These are phyloP conservation scores for Mycena filopes DNA, from an alignment of 768 basidiomycete genomes.

Conservation along the genomic window DNA sequence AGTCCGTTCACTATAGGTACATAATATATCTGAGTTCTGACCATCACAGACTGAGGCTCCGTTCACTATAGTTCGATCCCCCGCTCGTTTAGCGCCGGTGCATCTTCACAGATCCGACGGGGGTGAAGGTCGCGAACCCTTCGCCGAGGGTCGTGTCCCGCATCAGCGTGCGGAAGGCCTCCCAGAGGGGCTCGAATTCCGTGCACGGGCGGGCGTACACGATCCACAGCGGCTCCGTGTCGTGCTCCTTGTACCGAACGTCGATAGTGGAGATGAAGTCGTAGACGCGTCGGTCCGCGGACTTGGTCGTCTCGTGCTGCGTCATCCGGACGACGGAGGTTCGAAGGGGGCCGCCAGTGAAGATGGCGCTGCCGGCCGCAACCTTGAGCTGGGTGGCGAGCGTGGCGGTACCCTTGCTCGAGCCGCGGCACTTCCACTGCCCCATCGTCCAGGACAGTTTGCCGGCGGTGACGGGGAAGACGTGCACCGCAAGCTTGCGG, in stretches of 20 bases:
- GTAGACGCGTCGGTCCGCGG: background rate
- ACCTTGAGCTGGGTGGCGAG: background rate
- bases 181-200: background rate
- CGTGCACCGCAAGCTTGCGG: background rate
- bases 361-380: background rate
- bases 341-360: background rate
- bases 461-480: background rate
- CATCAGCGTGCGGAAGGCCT: background rate
- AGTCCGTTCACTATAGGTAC: too few species aligned
- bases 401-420: background rate
- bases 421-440: background rate
- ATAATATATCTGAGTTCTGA: too few species aligned
- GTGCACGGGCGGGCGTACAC: background rate
- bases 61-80: too few species aligned
- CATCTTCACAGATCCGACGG: too few species aligned
- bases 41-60: too few species aligned
- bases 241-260: background rate
- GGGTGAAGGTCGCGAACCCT: background rate
- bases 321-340: background rate
- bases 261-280: background rate
- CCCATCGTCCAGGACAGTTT: background rate
- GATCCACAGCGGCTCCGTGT: background rate
- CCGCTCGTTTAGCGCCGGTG: too few species aligned
- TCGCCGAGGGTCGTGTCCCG: background rate
- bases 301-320: background rate